Evolutionary conservation across 169 alveolate species (phyloP).

Genomic region (Plasmodium gaboni): DNA sequence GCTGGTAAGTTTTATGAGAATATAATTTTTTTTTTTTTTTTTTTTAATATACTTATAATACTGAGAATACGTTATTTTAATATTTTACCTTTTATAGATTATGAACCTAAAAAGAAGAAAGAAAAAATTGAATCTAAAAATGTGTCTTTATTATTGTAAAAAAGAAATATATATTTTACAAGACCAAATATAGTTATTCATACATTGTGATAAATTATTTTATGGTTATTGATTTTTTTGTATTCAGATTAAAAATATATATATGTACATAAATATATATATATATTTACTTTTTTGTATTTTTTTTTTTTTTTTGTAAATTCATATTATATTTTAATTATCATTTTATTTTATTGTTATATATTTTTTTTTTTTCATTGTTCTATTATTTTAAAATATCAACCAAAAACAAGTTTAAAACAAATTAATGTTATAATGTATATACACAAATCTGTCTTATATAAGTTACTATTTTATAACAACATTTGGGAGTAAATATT

Average conservation of each 20-base stretch:
- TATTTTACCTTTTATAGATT: slow-evolving; percentile 22
- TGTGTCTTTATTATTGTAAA: slow-evolving; percentile 28
- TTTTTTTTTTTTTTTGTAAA: background rate
- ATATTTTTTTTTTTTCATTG: no score
- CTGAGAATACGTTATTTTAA: background rate
- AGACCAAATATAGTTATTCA: no score
- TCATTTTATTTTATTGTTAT: no score
- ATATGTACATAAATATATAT: background rate
- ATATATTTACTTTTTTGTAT: background rate
- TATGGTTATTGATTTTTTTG: background rate
- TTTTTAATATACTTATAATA: background rate
- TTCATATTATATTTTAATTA: background rate
- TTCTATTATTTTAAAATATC: no score
- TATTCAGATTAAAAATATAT: background rate
- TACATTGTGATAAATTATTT: no score
- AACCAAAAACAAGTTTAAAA: no score
- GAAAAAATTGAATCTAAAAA: slow-evolving; percentile 17
- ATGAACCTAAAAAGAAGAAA: slow-evolving; percentile 62
- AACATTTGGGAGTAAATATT: no score
- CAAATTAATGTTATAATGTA: no score
- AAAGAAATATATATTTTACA: no score
- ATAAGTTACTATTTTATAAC: no score
- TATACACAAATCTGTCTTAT: no score
- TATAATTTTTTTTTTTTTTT: background rate
- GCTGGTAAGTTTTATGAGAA: slow-evolving; percentile 76